phyloP scores from a whole-genome alignment of 2,329 filamentous ascomycete species.

The Coccinonectria pachysandricola region DNA sequence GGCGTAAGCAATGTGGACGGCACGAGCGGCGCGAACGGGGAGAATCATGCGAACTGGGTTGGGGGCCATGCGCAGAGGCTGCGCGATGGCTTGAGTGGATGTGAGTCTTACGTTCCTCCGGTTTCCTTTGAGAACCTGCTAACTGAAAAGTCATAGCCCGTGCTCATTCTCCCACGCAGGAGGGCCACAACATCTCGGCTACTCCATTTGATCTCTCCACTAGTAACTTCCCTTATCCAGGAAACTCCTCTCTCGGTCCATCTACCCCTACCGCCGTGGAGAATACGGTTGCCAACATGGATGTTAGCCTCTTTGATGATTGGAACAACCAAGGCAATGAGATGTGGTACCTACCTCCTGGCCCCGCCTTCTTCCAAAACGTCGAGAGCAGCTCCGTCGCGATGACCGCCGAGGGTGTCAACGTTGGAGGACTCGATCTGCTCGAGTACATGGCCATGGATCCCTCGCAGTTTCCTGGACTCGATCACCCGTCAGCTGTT shows the following conservation, averaged over 20 bases:
- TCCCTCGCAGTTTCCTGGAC: conserved; percentile 28
- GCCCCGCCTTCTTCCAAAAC: conserved; percentile 55
- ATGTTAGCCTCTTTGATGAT: conserved; percentile 39
- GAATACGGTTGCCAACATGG: conserved; percentile 19
- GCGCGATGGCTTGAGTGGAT: conserved; percentile 27
- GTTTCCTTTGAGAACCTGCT: conserved; percentile 5
- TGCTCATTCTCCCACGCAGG: conserved; percentile 22
- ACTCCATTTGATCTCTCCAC: conserved; percentile 50
- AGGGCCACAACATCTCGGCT: conserved; percentile 46
- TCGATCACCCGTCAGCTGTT: conserved; percentile 10
- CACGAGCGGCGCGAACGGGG: too few relatives aligned
- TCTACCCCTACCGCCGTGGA: conserved; percentile 35
- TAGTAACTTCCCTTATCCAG: conserved; percentile 45
- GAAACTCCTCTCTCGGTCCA: conserved; percentile 38
- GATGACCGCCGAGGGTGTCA: conserved; percentile 58
- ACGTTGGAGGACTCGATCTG: conserved; percentile 55
- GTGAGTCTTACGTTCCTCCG: too few relatives aligned
- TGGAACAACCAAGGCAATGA: conserved; percentile 47
- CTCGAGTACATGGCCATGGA: conserved; percentile 61
- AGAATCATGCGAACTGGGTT: conserved; percentile 24
- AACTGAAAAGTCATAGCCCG: conserved; percentile 21
- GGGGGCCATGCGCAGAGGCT: conserved; percentile 29
- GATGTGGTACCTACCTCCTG: conserved; percentile 58
- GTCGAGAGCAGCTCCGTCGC: conserved; percentile 50
- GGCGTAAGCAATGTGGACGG: conserved; percentile 17